These are phyloP conservation scores for Ceratocystis lukuohia DNA, from an alignment of 2,329 filamentous ascomycete genomes.

Conservation along the genomic window DNA sequence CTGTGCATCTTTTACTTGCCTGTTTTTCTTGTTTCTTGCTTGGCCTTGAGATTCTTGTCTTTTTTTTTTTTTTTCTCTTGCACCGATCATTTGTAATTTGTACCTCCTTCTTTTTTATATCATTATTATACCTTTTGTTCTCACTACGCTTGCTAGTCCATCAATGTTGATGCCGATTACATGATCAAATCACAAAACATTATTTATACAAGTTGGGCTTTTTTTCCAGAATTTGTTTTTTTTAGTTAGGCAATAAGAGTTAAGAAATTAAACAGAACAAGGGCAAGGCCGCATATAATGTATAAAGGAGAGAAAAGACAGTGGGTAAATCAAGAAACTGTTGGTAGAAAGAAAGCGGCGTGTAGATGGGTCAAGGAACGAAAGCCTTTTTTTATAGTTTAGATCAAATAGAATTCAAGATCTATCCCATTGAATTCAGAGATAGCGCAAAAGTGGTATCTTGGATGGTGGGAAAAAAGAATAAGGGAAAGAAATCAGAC, in stretches of 20 bases:
- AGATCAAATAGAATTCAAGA: background rate
- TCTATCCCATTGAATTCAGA: background rate
- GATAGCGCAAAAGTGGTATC: slow-evolving; percentile 1
- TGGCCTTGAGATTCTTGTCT: background rate
- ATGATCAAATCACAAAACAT: background rate
- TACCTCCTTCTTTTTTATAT: background rate
- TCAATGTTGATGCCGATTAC: too few relatives aligned
- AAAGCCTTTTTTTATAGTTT: background rate
- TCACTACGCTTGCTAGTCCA: background rate
- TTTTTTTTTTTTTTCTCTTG: background rate
- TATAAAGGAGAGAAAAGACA: background rate
- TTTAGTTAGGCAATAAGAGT: background rate
- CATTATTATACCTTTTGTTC: slow-evolving; percentile 4
- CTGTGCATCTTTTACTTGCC: background rate
- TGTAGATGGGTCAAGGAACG: background rate
- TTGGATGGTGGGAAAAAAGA: background rate
- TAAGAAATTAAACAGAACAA: background rate
- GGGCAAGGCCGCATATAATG: background rate
- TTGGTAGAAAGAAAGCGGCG: background rate
- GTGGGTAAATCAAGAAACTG: background rate
- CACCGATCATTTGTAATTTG: background rate
- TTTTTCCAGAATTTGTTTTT: background rate
- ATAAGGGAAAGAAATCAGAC: background rate
- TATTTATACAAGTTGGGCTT: background rate
- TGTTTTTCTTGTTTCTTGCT: background rate